Evolutionary conservation across 176 grass and related monocot genomes (phyloP).

Genomic region (Stipa capillata): DNA sequence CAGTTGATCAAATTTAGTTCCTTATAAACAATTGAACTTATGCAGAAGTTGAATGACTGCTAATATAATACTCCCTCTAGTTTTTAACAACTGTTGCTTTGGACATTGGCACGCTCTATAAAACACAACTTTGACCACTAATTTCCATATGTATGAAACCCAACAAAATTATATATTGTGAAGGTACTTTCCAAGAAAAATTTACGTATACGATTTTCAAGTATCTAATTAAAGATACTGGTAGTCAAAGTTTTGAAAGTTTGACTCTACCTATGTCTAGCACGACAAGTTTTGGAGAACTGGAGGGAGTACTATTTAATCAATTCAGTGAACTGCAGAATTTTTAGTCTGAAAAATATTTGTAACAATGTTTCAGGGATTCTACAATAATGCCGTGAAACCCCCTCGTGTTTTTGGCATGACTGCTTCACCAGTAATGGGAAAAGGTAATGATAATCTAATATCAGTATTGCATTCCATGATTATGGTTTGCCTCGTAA

Average conservation of each 20-base stretch:
- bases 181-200: not conserved
- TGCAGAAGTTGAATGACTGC: not conserved
- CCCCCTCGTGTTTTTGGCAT: constrained; percentile 87
- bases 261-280: not conserved
- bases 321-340: not conserved
- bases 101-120: not conserved
- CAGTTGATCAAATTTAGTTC: constrained; percentile 18
- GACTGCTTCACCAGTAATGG: constrained; percentile 92
- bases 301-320: not conserved
- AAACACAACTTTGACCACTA: not conserved
- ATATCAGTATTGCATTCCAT: not conserved
- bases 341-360: constrained; percentile 17
- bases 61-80: not conserved
- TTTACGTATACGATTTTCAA: not conserved
- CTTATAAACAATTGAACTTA: constrained; percentile 1
- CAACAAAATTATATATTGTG: not conserved
- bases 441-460: constrained; percentile 59
- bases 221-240: not conserved
- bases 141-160: not conserved
- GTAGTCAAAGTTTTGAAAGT: not conserved
- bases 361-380: constrained; percentile 53
- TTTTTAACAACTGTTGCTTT: not conserved
- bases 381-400: constrained; percentile 52
- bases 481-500: not conserved
- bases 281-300: not conserved